These are phyloP conservation scores for Solanum chiquidenum DNA, from an alignment of 257 asterid species.

Conservation along the genomic window DNA sequence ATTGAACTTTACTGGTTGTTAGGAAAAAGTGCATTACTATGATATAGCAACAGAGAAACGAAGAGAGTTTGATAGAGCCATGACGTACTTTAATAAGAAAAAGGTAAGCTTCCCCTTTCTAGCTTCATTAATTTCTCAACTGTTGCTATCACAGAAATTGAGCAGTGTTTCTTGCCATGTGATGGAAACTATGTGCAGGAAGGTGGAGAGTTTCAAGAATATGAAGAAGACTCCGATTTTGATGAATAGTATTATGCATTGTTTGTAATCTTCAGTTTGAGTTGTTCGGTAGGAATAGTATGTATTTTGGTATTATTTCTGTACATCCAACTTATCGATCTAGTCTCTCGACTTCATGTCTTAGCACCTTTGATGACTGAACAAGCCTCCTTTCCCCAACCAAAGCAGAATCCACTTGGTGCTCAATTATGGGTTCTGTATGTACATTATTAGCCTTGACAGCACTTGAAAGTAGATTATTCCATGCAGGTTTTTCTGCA, in stretches of 20 bases:
- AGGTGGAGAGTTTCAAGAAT: slow-evolving; percentile 55
- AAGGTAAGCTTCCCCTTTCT: slow-evolving; percentile 30
- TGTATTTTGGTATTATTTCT: neutral
- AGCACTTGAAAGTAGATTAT: neutral
- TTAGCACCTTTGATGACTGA: neutral
- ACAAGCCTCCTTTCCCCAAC: neutral
- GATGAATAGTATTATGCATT: slow-evolving; percentile 22
- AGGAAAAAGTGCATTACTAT: slow-evolving; percentile 87
- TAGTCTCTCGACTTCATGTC: neutral
- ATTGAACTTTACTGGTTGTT: slow-evolving; percentile 4
- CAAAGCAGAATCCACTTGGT: neutral
- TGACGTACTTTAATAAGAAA: slow-evolving; percentile 46
- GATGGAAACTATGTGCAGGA: slow-evolving; percentile 39
- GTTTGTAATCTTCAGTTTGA: neutral
- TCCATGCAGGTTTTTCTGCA: neutral
- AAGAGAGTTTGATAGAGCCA: slow-evolving; percentile 78
- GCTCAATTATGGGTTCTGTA: neutral
- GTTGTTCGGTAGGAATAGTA: neutral
- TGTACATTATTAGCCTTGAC: neutral
- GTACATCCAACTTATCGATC: neutral
- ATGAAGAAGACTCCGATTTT: slow-evolving; percentile 54
- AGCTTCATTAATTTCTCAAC: neutral
- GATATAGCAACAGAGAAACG: slow-evolving; percentile 91
- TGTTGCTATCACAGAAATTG: neutral
- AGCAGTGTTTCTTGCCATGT: neutral